Base-by-base conservation (phyloP, 805 yeast species). In the Monosporozyma aquatica region DNA sequence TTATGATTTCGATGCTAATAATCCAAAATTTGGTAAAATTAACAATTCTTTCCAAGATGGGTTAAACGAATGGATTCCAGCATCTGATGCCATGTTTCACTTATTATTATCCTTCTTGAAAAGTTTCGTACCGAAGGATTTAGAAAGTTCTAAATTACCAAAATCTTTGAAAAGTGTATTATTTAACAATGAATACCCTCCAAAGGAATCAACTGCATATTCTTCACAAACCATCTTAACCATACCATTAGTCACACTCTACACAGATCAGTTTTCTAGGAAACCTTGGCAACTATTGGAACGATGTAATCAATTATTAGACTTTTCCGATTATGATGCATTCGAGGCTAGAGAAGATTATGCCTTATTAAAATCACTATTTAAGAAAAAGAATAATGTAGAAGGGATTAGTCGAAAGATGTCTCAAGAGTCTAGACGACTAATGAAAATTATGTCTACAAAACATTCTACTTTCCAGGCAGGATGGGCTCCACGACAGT, bases 61-160 rank as follows among this genome's bases (percentile, higher is more conserved):
- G 3, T 59, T 86, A 43, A 74, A 75, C 36, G 73, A 75, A 37
- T 87, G 95, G 95, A 67, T 80, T 33, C 78, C 83, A 2, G 85
- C 87, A 2, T 79, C 92, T 5, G 86, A 84, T 56, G 96, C 95
- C 0, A 74, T 86, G 65, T 82, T 84, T 54, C 97, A 87, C 60
- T 61, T 87, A 25, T 67, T 86, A 20, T 62, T 86, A 26, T 74
- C 95, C 2, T 87, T 86, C 53, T 63, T 87, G 45, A 72, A 89
- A 47, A 78, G 94, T 15, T 81, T 84, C 78, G 71, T 85, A 22
- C 82, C 86, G 1, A 72, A 74, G 41, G 85, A 78, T 46, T 69
- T 73, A 38, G 78, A 74, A 28, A 66, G 69, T 22, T 50, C 60
- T 3, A 55, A 58, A 42, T 62, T 85, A 34, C 94, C 95, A 35